phyloP scores from a whole-genome alignment of 108 stramenopile species.

The Tribonema minus region DNA sequence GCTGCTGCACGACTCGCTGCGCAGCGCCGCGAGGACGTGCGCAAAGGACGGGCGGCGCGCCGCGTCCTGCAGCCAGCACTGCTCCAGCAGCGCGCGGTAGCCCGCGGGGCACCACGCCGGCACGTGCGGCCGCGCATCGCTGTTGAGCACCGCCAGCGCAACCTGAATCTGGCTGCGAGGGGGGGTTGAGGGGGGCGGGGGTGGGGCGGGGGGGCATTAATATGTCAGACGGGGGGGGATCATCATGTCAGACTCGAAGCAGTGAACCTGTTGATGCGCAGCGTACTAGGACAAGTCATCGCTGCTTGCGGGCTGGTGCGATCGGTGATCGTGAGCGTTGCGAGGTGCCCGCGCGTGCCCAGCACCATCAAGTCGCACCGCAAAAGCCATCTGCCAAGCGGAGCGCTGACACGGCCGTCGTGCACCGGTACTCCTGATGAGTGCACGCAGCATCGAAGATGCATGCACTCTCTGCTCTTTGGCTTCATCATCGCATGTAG shows the following conservation, averaged over 20 bases:
- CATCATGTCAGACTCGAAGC: not conserved
- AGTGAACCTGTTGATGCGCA: not conserved
- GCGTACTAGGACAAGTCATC: not conserved
- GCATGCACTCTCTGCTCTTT: not conserved
- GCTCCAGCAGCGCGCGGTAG: constrained; percentile 1
- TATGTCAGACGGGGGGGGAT: too few relatives aligned
- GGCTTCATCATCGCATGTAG: not conserved
- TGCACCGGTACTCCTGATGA: too few relatives aligned
- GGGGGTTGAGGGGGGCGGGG: too few relatives aligned
- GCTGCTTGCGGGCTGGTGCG: not conserved
- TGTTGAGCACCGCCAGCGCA: constrained; percentile 22
- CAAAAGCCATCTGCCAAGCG: too few relatives aligned
- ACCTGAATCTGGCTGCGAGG: not conserved
- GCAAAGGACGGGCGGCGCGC: constrained; percentile 7
- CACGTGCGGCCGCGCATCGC: not conserved
- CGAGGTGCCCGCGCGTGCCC: too few relatives aligned
- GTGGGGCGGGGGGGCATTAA: too few relatives aligned
- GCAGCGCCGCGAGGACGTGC: not conserved
- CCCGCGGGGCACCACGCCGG: constrained; percentile 7
- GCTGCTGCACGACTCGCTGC: too few relatives aligned
- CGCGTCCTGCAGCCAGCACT: constrained; percentile 16
- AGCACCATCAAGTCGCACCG: too few relatives aligned
- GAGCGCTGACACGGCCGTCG: too few relatives aligned
- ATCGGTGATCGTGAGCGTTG: not conserved
- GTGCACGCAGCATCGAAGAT: too few relatives aligned